Evolutionary conservation across 1,284 basidiomycete genomes (phyloP).

Genomic region (Athelia sp.): DNA sequence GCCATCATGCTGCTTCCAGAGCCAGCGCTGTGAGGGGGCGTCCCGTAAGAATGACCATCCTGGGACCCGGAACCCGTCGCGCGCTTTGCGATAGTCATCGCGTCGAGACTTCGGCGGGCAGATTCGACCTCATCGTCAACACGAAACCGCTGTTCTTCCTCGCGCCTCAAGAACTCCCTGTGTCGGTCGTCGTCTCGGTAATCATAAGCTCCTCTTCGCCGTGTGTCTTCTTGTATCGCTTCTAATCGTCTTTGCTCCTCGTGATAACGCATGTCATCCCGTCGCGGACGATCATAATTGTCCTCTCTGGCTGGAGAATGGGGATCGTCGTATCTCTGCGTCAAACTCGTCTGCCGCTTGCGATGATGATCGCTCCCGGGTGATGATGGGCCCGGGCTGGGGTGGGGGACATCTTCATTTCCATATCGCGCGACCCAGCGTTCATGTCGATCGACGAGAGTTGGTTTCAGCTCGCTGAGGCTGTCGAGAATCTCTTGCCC

Average conservation of each 20-base stretch:
- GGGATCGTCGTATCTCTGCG: constrained; percentile 2
- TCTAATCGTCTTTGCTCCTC: constrained; percentile 9
- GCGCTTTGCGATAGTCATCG: not conserved
- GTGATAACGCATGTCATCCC: constrained; percentile 24
- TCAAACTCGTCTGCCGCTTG: not conserved
- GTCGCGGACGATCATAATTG: constrained; percentile 25
- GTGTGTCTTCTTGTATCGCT: constrained; percentile 16
- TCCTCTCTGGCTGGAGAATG: constrained; percentile 1
- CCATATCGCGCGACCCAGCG: constrained; percentile 32
- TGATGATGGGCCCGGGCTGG: constrained; percentile 2
- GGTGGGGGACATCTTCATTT: constrained; percentile 3
- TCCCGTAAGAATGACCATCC: not conserved
- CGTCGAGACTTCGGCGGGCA: not conserved
- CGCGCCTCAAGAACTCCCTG: constrained; percentile 6
- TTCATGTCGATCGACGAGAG: constrained; percentile 47
- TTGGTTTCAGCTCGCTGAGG: constrained; percentile 44
- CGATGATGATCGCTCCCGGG: not conserved
- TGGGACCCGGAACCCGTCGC: not conserved
- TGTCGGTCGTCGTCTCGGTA: not conserved
- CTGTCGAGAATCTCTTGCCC: constrained; percentile 61
- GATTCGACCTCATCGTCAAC: constrained; percentile 20
- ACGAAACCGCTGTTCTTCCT: constrained; percentile 11
- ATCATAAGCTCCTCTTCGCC: constrained; percentile 10
- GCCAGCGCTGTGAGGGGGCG: not conserved
- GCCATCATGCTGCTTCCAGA: not conserved